These are phyloP conservation scores for Hylodesmum podocarpum DNA, from an alignment of 306 rosid genomes.

Conservation along the genomic window DNA sequence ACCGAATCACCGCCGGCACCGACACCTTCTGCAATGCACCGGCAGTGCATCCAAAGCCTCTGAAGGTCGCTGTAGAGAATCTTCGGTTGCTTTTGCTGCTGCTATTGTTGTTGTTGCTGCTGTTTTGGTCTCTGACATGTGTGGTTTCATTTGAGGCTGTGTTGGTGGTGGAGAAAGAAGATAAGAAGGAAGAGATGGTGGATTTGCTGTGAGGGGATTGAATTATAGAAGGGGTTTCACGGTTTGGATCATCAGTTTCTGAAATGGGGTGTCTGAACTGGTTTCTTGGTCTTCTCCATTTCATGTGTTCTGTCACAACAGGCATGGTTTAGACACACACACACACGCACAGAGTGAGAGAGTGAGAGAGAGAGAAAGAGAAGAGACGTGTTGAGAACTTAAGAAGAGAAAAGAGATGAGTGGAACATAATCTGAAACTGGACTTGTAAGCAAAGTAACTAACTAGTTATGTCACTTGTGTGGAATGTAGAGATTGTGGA, in stretches of 20 bases:
- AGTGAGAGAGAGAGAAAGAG: constrained; percentile 7
- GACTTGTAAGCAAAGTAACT: constrained; percentile 19
- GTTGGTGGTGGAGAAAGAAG: constrained; percentile 52
- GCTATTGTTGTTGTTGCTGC: constrained; percentile 47
- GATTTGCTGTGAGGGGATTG: constrained; percentile 75
- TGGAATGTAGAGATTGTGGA: not conserved
- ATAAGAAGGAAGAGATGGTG: constrained; percentile 78
- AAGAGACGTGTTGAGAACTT: not conserved
- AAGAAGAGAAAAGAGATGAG: not conserved
- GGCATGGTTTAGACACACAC: constrained; percentile 64
- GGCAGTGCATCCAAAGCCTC: constrained; percentile 86
- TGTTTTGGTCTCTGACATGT: constrained; percentile 34
- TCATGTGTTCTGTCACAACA: constrained; percentile 50
- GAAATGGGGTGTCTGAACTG: constrained; percentile 57
- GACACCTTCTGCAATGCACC: constrained; percentile 81
- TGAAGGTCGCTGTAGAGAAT: constrained; percentile 58
- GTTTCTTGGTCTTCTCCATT: constrained; percentile 72
- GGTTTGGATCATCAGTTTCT: constrained; percentile 66
- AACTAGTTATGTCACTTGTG: not conserved
- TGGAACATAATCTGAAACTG: constrained; percentile 10
- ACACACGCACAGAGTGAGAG: too few relatives aligned
- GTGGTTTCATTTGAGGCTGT: constrained; percentile 41
- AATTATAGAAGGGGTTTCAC: constrained; percentile 50
- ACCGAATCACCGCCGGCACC: constrained; percentile 75
- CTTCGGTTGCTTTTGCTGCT: constrained; percentile 48